These are phyloP conservation scores for Paramyrothecium roridum DNA, from an alignment of 2,329 filamentous ascomycete species.

Conservation along the genomic window DNA sequence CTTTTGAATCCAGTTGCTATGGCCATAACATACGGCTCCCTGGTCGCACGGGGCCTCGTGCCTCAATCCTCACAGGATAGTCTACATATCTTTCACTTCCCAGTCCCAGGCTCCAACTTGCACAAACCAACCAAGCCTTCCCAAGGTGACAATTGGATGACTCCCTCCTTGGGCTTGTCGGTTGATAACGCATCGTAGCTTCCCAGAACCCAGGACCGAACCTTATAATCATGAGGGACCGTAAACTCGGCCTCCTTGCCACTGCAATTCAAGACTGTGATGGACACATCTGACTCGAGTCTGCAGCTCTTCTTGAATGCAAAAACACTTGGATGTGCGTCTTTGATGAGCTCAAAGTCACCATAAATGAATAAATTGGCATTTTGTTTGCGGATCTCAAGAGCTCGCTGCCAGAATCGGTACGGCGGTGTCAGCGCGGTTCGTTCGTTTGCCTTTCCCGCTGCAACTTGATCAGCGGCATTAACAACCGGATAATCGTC, in stretches of 20 bases:
- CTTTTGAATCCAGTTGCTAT: too few relatives aligned
- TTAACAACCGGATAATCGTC: constrained; percentile 10
- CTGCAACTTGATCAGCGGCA: neutral
- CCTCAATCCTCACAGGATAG: too few relatives aligned
- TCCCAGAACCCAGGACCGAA: neutral
- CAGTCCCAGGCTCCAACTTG: neutral
- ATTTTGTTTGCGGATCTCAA: constrained; percentile 6
- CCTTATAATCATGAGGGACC: neutral
- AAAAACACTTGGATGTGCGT: constrained; percentile 8
- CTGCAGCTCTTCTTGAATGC: constrained; percentile 1
- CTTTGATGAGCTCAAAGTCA: constrained; percentile 11
- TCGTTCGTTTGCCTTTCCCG: neutral
- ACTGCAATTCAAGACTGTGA: neutral
- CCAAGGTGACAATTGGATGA: neutral
- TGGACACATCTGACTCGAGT: neutral
- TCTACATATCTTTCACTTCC: too few relatives aligned
- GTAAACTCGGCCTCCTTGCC: neutral
- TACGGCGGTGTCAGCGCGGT: neutral
- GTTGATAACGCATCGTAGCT: neutral
- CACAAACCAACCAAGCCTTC: neutral
- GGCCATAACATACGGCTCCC: too few relatives aligned
- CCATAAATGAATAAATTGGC: constrained; percentile 10
- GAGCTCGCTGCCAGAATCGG: constrained; percentile 9
- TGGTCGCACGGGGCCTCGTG: too few relatives aligned
- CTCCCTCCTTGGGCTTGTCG: neutral